phyloP scores from a whole-genome alignment of 441 rosid species.

The Erodium texanum region DNA sequence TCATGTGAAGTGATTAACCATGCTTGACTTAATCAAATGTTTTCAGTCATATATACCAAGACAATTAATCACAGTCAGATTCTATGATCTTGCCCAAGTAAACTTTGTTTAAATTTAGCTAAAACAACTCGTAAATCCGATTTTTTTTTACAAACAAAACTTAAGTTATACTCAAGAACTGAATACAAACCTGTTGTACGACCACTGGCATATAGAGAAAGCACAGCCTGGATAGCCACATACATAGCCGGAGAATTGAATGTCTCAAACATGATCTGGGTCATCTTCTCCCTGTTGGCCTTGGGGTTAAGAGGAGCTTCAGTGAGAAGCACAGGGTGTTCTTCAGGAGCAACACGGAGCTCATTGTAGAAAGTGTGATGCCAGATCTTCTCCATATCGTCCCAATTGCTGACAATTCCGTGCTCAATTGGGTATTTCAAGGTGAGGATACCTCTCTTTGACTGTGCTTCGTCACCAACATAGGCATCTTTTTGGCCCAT shows the following conservation, averaged over 20 bases:
- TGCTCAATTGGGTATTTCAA: conserved; percentile 9
- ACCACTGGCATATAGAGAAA: conserved; percentile 13
- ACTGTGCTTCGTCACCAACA: conserved; percentile 10
- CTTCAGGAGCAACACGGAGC: conserved; percentile 20
- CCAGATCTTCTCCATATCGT: conserved; percentile 1
- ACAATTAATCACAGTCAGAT: no score
- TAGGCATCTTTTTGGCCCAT: neutral
- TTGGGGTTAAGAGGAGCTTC: conserved; percentile 19
- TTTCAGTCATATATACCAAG: no score
- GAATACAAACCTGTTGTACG: neutral
- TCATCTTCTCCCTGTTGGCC: conserved; percentile 20
- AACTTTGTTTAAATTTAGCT: no score
- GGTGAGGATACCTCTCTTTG: conserved; percentile 17
- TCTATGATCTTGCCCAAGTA: no score
- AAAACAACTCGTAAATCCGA: no score
- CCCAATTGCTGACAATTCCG: neutral
- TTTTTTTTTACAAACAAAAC: no score
- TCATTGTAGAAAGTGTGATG: conserved; percentile 11
- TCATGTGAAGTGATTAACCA: no score
- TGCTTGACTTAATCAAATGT: no score
- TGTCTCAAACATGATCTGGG: conserved; percentile 7
- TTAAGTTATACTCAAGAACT: no score
- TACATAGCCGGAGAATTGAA: no score
- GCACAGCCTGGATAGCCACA: conserved; percentile 4
- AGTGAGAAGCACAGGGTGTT: conserved; percentile 16